Conservation (phyloP, 2,329 filamentous ascomycete genomes). For the Epichloe uncinata region DNA sequence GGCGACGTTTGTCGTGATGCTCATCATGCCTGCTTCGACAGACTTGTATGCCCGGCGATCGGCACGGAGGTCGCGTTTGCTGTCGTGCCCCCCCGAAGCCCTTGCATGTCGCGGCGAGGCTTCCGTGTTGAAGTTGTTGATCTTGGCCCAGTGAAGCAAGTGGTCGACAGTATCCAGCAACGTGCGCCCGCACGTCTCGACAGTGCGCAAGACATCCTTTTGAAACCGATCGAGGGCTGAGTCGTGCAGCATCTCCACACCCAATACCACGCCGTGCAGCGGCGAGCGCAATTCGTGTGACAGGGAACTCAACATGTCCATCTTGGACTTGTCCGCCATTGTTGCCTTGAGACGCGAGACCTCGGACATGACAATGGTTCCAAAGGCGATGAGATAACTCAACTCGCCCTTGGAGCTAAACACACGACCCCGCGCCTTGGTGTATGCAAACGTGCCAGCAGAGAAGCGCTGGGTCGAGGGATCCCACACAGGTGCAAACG, state of each 20-base stretch:
- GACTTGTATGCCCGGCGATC: background rate
- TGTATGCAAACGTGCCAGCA: conserved; percentile 36
- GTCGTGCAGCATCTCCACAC: conserved; percentile 39
- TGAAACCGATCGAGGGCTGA: conserved; percentile 33
- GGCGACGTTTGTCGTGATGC: conserved; percentile 13
- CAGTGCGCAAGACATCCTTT: conserved; percentile 31
- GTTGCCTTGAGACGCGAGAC: conserved; percentile 30
- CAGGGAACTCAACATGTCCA: conserved; percentile 45
- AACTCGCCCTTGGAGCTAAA: conserved; percentile 35
- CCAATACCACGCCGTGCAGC: conserved; percentile 45
- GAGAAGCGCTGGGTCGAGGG: conserved; percentile 31
- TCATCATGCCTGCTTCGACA: conserved; percentile 8
- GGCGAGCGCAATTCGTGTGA: conserved; percentile 49
- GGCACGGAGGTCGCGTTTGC: background rate
- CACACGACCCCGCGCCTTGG: conserved; percentile 25
- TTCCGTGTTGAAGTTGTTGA: conserved; percentile 25
- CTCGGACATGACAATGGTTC: conserved; percentile 42
- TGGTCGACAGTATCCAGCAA: conserved; percentile 42
- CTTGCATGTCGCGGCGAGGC: background rate
- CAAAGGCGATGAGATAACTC: conserved; percentile 36
- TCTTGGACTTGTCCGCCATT: conserved; percentile 34
- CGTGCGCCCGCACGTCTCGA: conserved; percentile 36
- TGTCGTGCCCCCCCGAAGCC: background rate
- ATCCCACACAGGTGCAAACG: conserved; percentile 36
- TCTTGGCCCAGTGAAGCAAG: conserved; percentile 40